A percentile compares a stretch with the other conserved stretches of the same genome.
phyloP scores from a whole-genome alignment of 768 basidiomycete species.

The Termitomyces sp. region DNA sequence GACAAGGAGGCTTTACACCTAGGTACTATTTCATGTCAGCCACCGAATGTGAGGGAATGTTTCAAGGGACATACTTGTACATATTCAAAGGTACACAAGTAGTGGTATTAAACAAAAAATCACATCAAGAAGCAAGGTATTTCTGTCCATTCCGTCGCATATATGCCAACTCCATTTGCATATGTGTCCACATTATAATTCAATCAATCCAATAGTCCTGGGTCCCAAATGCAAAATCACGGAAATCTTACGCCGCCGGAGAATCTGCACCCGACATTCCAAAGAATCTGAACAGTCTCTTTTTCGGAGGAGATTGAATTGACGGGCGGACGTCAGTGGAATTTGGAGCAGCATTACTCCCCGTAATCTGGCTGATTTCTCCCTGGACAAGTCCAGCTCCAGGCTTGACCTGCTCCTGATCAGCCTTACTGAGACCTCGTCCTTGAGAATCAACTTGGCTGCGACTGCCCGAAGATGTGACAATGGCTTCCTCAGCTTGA shows the following conservation, averaged over 20 bases:
- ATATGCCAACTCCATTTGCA: neutral
- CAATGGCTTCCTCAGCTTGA: slow-evolving; percentile 25
- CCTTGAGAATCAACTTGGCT: slow-evolving; percentile 8
- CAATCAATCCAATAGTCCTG: neutral
- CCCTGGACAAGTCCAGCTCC: neutral
- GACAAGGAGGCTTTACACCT: neutral
- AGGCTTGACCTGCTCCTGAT: slow-evolving; percentile 18
- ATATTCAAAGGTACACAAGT: neutral
- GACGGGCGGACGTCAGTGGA: neutral
- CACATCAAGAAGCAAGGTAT: neutral
- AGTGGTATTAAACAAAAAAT: neutral
- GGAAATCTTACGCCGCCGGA: neutral
- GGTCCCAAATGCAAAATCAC: neutral
- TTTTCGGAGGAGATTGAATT: neutral
- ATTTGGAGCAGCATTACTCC: neutral
- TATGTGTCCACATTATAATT: neutral
- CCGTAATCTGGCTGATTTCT: neutral
- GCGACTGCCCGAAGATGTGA: neutral
- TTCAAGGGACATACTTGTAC: neutral
- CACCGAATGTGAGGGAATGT: neutral
- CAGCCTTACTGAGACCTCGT: slow-evolving; percentile 24
- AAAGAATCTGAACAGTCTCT: neutral
- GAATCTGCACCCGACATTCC: neutral
- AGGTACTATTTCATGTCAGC: neutral
- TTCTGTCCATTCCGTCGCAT: neutral